Base-by-base conservation (phyloP, 2,329 filamentous ascomycete genomes). In the Aspergillus novofumigatus region DNA sequence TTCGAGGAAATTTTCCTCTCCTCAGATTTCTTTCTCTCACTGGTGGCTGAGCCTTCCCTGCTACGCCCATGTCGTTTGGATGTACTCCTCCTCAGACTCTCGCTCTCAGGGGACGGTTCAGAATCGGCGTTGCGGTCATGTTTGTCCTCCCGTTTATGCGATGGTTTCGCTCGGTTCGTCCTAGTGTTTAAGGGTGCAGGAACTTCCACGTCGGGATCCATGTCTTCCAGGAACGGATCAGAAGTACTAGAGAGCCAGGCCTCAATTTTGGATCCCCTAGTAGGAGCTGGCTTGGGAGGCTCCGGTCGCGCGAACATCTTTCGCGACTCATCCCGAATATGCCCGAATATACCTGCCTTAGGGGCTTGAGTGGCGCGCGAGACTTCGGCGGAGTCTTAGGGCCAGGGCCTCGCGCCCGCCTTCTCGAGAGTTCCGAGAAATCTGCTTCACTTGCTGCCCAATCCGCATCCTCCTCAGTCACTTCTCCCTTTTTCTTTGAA, bases 171-270 rank as follows among this genome's bases (percentile, higher is more conserved):
- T 68, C 70, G 69, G 26, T 70, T 70, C 3, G 72, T 70, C 38
- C 77, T 77, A 51, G 74, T 74, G 52, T 75, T 75, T 29, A 77
- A 55, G 9, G 76, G 75, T 26, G 72, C 71, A 8, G 76, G 75
- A 35, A 77, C 67, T 49, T 77, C 75, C 47, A 69, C 72, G 28
- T 67, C 65, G 3, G 65, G 62, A 23, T 67, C 64, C 32, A 68
- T 62, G 23, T 68, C 68, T n/a, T 82, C 80, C 50, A 78, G 59
- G 57, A 85, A 83, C 2, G 82, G 81, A 68, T 85, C 82, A 8
- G 80, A 76, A 2, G 82, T 84, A 53, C 75, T 75, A 2, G 79
- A 80, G 5, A 88, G 77, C 85, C 85, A 88, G 51, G 83, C 82
- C 69, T 87, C 82, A 26, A 88, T 81, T 50, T 83, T 83, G 53